Evolutionary conservation across 106 monocot species (phyloP).

Genomic region (Dioscorea dumetorum): DNA sequence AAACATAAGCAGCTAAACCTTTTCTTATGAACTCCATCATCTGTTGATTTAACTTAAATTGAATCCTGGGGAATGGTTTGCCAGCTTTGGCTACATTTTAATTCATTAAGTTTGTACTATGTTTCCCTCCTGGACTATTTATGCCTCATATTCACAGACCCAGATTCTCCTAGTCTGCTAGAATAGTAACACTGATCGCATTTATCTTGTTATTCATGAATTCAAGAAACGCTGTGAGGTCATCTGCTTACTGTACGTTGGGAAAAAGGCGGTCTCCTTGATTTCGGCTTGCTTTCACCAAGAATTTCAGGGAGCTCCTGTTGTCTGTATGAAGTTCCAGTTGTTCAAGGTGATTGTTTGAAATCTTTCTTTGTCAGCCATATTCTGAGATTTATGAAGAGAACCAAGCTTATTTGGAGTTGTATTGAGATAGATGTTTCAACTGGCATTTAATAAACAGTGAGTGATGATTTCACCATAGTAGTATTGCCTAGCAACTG

Average conservation of each 20-base stretch:
- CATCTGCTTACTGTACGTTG: constrained; percentile 80
- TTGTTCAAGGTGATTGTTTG: constrained; percentile 87
- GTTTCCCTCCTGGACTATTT: too few relatives aligned
- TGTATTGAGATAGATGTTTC: neutral
- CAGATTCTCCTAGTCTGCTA: too few relatives aligned
- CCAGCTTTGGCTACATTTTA: too few relatives aligned
- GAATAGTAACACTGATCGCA: too few relatives aligned
- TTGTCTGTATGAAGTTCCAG: constrained; percentile 67
- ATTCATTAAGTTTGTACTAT: too few relatives aligned
- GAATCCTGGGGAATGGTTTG: too few relatives aligned
- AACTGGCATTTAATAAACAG: constrained; percentile 6
- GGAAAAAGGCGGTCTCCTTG: constrained; percentile 66
- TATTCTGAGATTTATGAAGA: constrained; percentile 36
- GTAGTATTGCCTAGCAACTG: constrained; percentile 21
- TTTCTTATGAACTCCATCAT: too few relatives aligned
- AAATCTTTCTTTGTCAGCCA: constrained; percentile 48
- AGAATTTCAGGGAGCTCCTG: constrained; percentile 51
- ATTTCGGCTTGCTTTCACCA: constrained; percentile 45
- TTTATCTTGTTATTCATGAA: constrained; percentile 59
- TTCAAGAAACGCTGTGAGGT: constrained; percentile 65
- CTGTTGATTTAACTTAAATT: too few relatives aligned
- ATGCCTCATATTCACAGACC: too few relatives aligned
- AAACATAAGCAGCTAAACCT: too few relatives aligned
- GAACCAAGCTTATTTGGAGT: constrained; percentile 22
- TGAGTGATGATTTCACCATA: constrained; percentile 73